Evolutionary conservation across 2,329 filamentous ascomycete genomes (phyloP), one percentile per base, ranked within the genome.

Genomic region (Orbilia javanica): DNA sequence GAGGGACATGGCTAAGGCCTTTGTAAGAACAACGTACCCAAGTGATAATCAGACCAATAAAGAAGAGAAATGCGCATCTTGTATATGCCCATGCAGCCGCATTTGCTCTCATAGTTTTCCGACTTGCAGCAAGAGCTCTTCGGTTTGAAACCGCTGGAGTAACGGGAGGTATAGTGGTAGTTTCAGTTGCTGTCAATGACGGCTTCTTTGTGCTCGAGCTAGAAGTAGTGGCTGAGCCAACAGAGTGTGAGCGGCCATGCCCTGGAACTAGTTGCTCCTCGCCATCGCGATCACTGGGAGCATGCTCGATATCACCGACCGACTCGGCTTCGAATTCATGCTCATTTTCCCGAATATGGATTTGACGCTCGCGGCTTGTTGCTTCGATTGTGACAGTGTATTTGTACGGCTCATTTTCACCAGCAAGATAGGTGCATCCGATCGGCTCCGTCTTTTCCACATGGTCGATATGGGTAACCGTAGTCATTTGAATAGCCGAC

Each of bases 51-150:
- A 93, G 87, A 0, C 90, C 90, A 0, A 89, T 86, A 84, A 93
- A 93, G 86, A 93, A 92, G 7, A 93, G 86, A 29, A 92, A 85
- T 0, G 91, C 88, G 55, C 90, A 91, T 81, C 91, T 91, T 70
- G 90, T 89, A 82, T 93, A 93, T 0, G 88, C 87, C 89, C 89
- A 91, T 0, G 90, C 88, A 1, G 90, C 90, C 39, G 87, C 90
- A 82, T 88, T 90, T 20, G 89, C 85, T 70, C 89, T 88, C 71
- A 87, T 85, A 4, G 81, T 78, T 31, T 75, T 81, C 79, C 81
- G 85, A 81, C 81, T 84, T 75, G 82, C 84, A 73, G 79, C 83
- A 71, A 78, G 81, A 78, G 72, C 84, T 75, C 68, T 82, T 77
- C 67, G 79, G 22, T 70, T 65, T 2, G 18, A 6, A 48, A 2